A percentile compares a stretch with the other conserved stretches of the same genome.
phyloP scores from a whole-genome alignment of 2,329 filamentous ascomycete species.

The Cladobotryum protrusum region DNA sequence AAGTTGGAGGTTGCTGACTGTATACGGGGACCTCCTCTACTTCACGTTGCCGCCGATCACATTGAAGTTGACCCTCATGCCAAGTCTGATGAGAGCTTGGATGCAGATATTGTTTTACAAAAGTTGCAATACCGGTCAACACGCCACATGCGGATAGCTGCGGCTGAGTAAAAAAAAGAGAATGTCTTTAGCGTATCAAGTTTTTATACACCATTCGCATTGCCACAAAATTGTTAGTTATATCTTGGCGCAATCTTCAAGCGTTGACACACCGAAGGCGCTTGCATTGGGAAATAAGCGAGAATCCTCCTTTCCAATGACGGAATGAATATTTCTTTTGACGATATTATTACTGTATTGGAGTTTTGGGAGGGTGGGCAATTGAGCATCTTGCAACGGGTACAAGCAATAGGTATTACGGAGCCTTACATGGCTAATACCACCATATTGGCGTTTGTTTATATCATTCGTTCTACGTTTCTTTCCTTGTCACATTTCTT shows the following conservation, averaged over 20 bases:
- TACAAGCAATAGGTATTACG: constrained; percentile 3
- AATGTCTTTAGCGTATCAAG: too few species aligned
- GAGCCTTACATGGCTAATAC: constrained; percentile 10
- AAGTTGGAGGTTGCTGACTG: constrained; percentile 17
- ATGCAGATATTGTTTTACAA: constrained; percentile 32
- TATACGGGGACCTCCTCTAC: constrained; percentile 13
- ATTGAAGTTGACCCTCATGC: constrained; percentile 29
- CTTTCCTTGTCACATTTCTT: not conserved
- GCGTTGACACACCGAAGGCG: not conserved
- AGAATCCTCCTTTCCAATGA: constrained; percentile 8
- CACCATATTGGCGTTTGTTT: constrained; percentile 8
- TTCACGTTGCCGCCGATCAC: constrained; percentile 16
- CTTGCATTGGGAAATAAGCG: not conserved
- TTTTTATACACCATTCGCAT: too few species aligned
- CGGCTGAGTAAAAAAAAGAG: constrained; percentile 2
- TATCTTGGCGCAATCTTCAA: too few species aligned
- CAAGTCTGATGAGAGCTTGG: constrained; percentile 39
- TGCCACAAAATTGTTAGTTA: too few species aligned
- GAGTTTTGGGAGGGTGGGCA: constrained; percentile 11
- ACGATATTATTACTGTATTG: constrained; percentile 12
- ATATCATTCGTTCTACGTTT: not conserved
- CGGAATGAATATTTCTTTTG: constrained; percentile 8
- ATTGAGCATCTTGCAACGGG: constrained; percentile 9
- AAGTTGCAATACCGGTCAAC: constrained; percentile 39
- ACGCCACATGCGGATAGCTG: constrained; percentile 29